Evolutionary conservation across 1,284 basidiomycete species (phyloP), one percentile per base, ranked within the genome.

Genomic region (Irpex sp.): DNA sequence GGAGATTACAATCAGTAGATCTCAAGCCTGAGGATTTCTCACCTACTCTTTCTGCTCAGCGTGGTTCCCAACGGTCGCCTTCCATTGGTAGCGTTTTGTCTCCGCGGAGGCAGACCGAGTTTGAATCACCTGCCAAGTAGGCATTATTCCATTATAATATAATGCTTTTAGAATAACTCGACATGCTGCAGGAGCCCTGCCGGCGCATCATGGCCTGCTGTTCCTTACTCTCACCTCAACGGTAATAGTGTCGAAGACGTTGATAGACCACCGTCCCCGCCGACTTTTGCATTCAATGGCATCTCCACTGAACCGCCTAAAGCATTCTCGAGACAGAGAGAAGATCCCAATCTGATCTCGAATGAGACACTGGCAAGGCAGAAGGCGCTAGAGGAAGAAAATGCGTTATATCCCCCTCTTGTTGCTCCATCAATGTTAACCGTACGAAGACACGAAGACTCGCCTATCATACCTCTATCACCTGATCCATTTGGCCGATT

Each of bases 401-500:
- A 79, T 47, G 74, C 71, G 4, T 68, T 77, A 19, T 87, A 85
- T 70, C 78, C 79, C 15, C 70, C 78, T 4, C 71, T 77, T 51
- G 74, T 75, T 39, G 68, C 74, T 15, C 71, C 71, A 58, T 68
- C 71, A 51, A 66, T 72, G 63, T 68, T 71, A 50, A 69, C 64
- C 47, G 65, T 65, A 53, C 54, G 49, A 35, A 43, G 64, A 49
- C 65, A 67, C 62, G 50, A 63, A 54, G 69, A 74, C 60, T 83
- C 79, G 46, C 85, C 83, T 61, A 74, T 83, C 60, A 87, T 92
- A 62, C 90, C 90, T 36, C 77, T 92, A 19, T 90, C 90, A 5
- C 88, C 90, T 6, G 90, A 92, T 75, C 90, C 90, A 36, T 92
- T 92, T 70, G 86, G 87, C 17, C 81, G 90, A 31, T 87, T 83